Percentiles rank a stretch among this genome's conserved stretches.
Evolutionary conservation across 2,329 filamentous ascomycete species (phyloP).

Genomic region (Simplicillium aogashimaense): DNA sequence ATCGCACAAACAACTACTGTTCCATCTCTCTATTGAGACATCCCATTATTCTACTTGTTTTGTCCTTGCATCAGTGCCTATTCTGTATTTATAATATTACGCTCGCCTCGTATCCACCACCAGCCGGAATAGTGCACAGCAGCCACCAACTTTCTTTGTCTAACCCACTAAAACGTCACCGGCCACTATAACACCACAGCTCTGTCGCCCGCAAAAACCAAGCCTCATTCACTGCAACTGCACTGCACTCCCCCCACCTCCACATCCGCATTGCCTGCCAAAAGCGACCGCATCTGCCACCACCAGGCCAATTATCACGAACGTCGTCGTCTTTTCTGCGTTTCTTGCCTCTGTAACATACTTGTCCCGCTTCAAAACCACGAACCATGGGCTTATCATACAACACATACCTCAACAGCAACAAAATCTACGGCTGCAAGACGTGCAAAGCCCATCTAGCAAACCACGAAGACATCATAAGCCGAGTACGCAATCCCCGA

Average conservation of each 20-base stretch:
- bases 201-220: too few species aligned
- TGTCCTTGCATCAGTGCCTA: too few species aligned
- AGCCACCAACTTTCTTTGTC: too few species aligned
- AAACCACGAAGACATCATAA: conserved; percentile 94
- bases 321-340: background rate
- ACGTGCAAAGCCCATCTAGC: conserved; percentile 91
- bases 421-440: conserved; percentile 87
- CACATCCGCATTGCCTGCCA: background rate
- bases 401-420: conserved; percentile 81
- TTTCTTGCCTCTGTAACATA: background rate
- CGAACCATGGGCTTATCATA: conserved; percentile 77
- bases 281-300: background rate
- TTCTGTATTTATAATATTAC: too few species aligned
- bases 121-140: too few species aligned
- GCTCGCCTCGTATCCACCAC: too few species aligned
- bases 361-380: background rate
- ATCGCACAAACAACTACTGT: too few species aligned
- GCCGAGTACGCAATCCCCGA: conserved; percentile 51
- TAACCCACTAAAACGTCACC: too few species aligned
- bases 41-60: too few species aligned
- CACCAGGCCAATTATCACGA: background rate
- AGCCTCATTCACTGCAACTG: too few species aligned
- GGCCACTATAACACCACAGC: too few species aligned
- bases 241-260: background rate
- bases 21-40: too few species aligned